A percentile compares a stretch with the other conserved stretches of the same genome.
phyloP scores from a whole-genome alignment of 176 grass and related monocot species.

The Rhynchospora pubera region DNA sequence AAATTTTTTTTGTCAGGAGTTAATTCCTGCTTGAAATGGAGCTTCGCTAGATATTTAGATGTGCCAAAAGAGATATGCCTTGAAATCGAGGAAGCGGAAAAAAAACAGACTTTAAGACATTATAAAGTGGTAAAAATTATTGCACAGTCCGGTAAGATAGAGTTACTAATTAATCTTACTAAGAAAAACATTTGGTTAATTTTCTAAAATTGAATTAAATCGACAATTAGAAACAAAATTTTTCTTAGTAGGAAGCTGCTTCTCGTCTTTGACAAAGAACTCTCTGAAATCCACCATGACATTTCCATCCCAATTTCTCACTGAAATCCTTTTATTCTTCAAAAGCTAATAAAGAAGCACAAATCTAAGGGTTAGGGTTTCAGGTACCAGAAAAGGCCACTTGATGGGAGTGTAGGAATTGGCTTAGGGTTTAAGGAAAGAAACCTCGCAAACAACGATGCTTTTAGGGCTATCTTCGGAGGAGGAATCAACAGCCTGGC shows the following conservation, averaged over 20 bases:
- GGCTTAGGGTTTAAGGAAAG: not conserved
- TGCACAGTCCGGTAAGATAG: not conserved
- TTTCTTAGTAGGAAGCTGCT: slow-evolving; percentile 74
- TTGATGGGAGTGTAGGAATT: not conserved
- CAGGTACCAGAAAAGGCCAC: too few species aligned
- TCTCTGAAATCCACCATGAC: slow-evolving; percentile 74
- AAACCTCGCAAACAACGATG: slow-evolving; percentile 73
- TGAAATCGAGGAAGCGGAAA: not conserved
- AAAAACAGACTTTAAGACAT: not conserved
- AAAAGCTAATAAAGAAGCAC: slow-evolving; percentile 39
- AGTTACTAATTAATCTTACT: not conserved
- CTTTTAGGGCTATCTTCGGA: slow-evolving; percentile 27
- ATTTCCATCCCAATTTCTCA: slow-evolving; percentile 66
- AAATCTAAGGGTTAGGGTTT: slow-evolving; percentile 35
- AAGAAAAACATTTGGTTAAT: not conserved
- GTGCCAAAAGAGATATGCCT: slow-evolving; percentile 30
- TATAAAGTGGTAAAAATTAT: not conserved
- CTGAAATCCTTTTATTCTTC: slow-evolving; percentile 67
- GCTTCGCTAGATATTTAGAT: too few species aligned
- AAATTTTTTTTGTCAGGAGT: too few species aligned
- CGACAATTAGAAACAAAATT: slow-evolving; percentile 26
- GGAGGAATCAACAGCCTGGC: slow-evolving; percentile 28
- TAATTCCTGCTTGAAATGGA: too few species aligned
- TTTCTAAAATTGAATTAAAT: not conserved
- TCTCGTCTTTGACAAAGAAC: slow-evolving; percentile 81